Percentiles rank a stretch among this genome's conserved stretches.
phyloP scores from a whole-genome alignment of 2,329 filamentous ascomycete species.

The Xylariaceae sp. region DNA sequence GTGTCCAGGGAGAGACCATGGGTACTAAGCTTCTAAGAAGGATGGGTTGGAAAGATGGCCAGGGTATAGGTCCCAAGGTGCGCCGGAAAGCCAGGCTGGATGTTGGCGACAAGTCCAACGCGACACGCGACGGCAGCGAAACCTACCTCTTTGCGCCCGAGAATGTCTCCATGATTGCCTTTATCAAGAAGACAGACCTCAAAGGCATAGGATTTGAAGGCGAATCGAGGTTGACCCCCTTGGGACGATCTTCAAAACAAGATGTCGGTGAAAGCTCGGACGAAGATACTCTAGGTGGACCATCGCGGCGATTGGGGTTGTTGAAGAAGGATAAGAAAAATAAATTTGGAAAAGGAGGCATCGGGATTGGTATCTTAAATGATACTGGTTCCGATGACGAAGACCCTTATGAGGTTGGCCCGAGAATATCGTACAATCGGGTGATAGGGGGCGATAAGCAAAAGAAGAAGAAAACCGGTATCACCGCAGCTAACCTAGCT shows the following conservation, averaged over 20 bases:
- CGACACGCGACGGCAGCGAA: conserved; percentile 37
- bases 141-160: conserved; percentile 81
- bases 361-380: conserved; percentile 85
- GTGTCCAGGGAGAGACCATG: conserved; percentile 72
- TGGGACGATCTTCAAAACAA: conserved; percentile 27
- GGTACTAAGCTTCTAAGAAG: conserved; percentile 77
- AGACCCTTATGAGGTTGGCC: conserved; percentile 87
- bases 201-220: conserved; percentile 66
- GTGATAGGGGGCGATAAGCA: conserved; percentile 77
- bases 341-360: conserved; percentile 54
- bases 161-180: conserved; percentile 63
- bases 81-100: conserved; percentile 67
- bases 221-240: conserved; percentile 47
- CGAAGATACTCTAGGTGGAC: conserved; percentile 43
- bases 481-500: conserved; percentile 55
- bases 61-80: conserved; percentile 86
- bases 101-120: conserved; percentile 35
- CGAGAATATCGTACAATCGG: conserved; percentile 80
- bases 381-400: conserved; percentile 94
- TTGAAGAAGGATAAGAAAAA: conserved; percentile 46
- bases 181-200: conserved; percentile 60
- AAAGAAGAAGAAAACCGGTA: conserved; percentile 61
- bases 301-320: conserved; percentile 26
- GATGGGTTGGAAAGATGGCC: conserved; percentile 95
- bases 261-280: conserved; percentile 35